These are phyloP conservation scores for Chaetomium globosum DNA, from an alignment of 2,329 filamentous ascomycete species.

Conservation along the genomic window DNA sequence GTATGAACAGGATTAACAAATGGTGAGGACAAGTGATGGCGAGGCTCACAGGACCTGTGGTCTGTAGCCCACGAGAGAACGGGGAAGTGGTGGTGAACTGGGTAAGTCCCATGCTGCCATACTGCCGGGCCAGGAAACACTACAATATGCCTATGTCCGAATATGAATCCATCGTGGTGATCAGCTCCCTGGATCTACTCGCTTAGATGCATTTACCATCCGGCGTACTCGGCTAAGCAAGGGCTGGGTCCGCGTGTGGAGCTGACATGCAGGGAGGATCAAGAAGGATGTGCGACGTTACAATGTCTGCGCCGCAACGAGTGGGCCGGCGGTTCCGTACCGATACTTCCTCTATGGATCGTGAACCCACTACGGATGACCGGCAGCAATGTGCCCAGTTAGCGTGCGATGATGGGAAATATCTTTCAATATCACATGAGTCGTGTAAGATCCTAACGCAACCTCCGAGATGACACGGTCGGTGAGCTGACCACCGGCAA, in stretches of 20 bases:
- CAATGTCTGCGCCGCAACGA: neutral
- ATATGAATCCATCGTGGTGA: neutral
- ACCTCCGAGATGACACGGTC: neutral
- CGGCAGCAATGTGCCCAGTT: neutral
- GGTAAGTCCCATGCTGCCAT: neutral
- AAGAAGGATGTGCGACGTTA: neutral
- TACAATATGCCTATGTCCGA: neutral
- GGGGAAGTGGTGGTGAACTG: neutral
- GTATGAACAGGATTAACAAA: neutral
- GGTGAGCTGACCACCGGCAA: neutral
- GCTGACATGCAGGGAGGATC: slow-evolving; percentile 1
- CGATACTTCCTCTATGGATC: neutral
- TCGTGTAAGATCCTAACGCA: neutral
- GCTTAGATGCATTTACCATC: neutral
- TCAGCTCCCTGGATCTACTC: neutral
- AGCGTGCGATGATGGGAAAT: neutral
- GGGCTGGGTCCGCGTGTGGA: neutral
- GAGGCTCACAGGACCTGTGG: neutral
- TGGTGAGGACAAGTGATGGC: neutral
- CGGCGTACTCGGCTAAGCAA: neutral
- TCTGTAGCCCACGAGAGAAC: neutral
- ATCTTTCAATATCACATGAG: neutral
- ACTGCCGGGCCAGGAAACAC: neutral
- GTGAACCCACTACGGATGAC: neutral
- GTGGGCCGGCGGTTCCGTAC: neutral